These are phyloP conservation scores for Kwoniella mangroviensis DNA, from an alignment of 768 basidiomycete genomes.

Conservation along the genomic window DNA sequence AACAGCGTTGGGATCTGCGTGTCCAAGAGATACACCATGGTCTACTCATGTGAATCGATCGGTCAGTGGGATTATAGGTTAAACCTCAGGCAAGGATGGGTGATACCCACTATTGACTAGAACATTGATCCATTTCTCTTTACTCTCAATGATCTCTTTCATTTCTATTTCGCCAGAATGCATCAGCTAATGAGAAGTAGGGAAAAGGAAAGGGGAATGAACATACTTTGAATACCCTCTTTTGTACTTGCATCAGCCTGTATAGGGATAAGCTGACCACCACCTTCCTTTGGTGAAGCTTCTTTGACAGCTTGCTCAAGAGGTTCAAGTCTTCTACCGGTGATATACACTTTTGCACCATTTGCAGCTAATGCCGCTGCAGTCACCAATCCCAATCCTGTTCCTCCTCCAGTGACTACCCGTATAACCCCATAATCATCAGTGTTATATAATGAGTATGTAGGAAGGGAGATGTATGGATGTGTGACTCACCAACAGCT, in stretches of 20 bases:
- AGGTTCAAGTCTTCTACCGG: conserved; percentile 49
- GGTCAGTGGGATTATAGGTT: background rate
- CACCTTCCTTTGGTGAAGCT: conserved; percentile 37
- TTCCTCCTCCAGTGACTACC: conserved; percentile 45
- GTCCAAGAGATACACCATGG: conserved; percentile 48
- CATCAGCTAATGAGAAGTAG: background rate
- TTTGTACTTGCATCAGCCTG: conserved; percentile 53
- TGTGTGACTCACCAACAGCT: conserved; percentile 45
- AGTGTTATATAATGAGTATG: too few relatives aligned
- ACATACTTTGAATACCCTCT: conserved; percentile 54
- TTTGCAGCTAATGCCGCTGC: conserved; percentile 52
- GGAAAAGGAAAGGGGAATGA: background rate
- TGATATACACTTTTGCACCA: conserved; percentile 57
- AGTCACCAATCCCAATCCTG: conserved; percentile 40
- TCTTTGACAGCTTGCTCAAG: conserved; percentile 45
- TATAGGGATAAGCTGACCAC: conserved; percentile 48
- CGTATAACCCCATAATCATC: too few relatives aligned
- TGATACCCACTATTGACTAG: conserved; percentile 49
- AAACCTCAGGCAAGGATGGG: background rate
- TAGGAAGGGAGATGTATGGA: background rate
- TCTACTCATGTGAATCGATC: conserved; percentile 29
- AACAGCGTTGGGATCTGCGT: conserved; percentile 38
- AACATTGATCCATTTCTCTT: conserved; percentile 54
- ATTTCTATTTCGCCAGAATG: conserved; percentile 29
- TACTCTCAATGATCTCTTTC: conserved; percentile 36